Evolutionary conservation across 116 monocot genomes (phyloP).

Genomic region (Cymodocea nodosa): DNA sequence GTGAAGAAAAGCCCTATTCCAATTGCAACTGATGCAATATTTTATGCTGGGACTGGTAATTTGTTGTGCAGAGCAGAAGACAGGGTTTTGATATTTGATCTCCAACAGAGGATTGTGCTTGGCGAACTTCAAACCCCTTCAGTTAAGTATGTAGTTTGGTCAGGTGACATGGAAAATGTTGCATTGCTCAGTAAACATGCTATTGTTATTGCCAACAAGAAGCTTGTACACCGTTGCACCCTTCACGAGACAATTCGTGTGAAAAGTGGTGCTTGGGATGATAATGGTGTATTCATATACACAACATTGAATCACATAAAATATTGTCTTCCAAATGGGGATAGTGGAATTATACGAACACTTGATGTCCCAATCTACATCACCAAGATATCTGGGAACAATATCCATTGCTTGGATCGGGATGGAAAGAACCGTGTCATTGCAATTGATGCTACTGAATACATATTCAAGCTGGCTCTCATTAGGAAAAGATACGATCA

Average conservation of each 20-base stretch:
- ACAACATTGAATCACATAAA: slow-evolving; percentile 94
- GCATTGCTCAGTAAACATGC: slow-evolving; percentile 86
- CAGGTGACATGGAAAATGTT: slow-evolving; percentile 80
- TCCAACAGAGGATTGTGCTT: slow-evolving; percentile 66
- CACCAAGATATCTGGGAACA: slow-evolving; percentile 70
- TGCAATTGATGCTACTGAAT: slow-evolving; percentile 84
- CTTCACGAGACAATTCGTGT: slow-evolving; percentile 96
- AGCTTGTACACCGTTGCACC: slow-evolving; percentile 72
- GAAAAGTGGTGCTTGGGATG: slow-evolving; percentile 98
- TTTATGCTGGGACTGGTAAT: slow-evolving; percentile 94
- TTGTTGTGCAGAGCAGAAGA: slow-evolving; percentile 81
- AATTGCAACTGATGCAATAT: slow-evolving; percentile 70
- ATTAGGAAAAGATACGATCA: slow-evolving; percentile 79
- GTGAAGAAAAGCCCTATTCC: slow-evolving; percentile 74
- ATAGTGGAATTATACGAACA: slow-evolving; percentile 84
- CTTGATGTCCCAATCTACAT: slow-evolving; percentile 86
- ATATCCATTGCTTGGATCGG: slow-evolving; percentile 76
- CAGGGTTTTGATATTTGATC: slow-evolving; percentile 75
- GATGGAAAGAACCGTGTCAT: slow-evolving; percentile 64
- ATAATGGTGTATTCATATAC: slow-evolving; percentile 87
- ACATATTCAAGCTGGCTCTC: slow-evolving; percentile 88
- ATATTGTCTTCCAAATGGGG: slow-evolving; percentile 97
- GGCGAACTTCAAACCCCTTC: slow-evolving; percentile 76
- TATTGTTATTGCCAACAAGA: slow-evolving; percentile 80
- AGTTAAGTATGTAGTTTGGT: slow-evolving; percentile 84